A percentile compares a stretch with the other conserved stretches of the same genome.
These are phyloP conservation scores for Dysphania ambrosioides DNA, from an alignment of 148 eudicot species.

Conservation along the genomic window DNA sequence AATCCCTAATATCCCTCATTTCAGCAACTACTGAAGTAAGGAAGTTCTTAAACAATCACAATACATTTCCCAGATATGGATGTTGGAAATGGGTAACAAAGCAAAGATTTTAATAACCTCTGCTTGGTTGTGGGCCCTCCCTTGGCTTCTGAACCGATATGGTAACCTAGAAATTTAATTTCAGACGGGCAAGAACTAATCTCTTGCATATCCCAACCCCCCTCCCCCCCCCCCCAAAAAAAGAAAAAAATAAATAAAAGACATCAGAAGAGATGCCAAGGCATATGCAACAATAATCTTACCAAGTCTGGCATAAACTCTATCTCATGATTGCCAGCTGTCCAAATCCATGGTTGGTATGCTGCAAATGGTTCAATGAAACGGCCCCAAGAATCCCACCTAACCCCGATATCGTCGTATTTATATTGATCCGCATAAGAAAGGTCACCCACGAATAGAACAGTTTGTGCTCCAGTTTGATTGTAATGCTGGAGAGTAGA, in stretches of 20 bases:
- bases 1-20: not conserved
- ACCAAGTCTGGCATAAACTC: slow-evolving; percentile 83
- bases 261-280: not conserved
- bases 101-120: not conserved
- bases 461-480: slow-evolving; percentile 55
- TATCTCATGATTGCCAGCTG: slow-evolving; percentile 87
- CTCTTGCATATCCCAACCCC: not conserved
- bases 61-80: not conserved
- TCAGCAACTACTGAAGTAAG: not conserved
- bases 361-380: slow-evolving; percentile 65
- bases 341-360: slow-evolving; percentile 91
- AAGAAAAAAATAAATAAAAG: not conserved
- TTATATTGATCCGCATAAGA: slow-evolving; percentile 78
- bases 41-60: not conserved
- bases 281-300: slow-evolving; percentile 11
- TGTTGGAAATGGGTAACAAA: not conserved
- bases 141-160: not conserved
- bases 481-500: slow-evolving; percentile 71
- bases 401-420: slow-evolving; percentile 58
- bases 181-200: not conserved
- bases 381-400: slow-evolving; percentile 95
- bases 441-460: slow-evolving; percentile 85
- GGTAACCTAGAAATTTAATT: not conserved
- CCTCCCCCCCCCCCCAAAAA: not conserved
- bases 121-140: not conserved